Base-by-base conservation (phyloP, 345 rosid species). In the Aethionema arabicum region DNA sequence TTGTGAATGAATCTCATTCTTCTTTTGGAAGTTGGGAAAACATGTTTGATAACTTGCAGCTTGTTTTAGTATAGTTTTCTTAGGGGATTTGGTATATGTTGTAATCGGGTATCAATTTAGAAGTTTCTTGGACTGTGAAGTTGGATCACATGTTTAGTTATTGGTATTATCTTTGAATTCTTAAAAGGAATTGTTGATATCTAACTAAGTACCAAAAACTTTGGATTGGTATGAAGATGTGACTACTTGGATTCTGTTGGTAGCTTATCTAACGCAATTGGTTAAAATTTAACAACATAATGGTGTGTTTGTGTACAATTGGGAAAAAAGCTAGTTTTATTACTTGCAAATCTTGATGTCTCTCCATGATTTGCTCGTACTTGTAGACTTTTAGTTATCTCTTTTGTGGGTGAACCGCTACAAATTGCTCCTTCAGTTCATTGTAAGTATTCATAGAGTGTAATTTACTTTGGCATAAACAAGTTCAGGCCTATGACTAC, bases 301-400 rank as follows among this genome's bases (percentile, higher is more conserved):
- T 11, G 11, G 4, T 37, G 47, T 37, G 4, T 35, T 65, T 46
- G 16, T 56, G 15, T 38, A 4, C 21, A 56, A 35, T 35, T 53
- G 1, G 32, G 43, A 36, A 15, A 36, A 15, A 35, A 53, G 31
- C 58, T 4, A 54, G 32, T 4, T 12, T 16, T 21, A 21, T 21
- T 21, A 21, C 27, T 21, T 21, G 27, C 27, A 21, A 1, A 21
- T 2, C 8, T 52, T 53, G 14, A 51, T 63, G 32, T 10, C 0
- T 61, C 14, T 8, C 37, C 44, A 1, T 61, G 58, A 31, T 51
- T 63, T 43, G 68, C 31, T 65, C 15, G 4, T 44, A 65, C 61
- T 33, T 64, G 68, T 52, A 52, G 43, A 65, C 61, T 33, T 64
- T 60, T 52, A 52, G 43, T 42, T 32, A 63, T 40, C 49, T 6